Conservation (phyloP, 495 filamentous ascomycete genomes). For the Penicillium psychrofluorescens region DNA sequence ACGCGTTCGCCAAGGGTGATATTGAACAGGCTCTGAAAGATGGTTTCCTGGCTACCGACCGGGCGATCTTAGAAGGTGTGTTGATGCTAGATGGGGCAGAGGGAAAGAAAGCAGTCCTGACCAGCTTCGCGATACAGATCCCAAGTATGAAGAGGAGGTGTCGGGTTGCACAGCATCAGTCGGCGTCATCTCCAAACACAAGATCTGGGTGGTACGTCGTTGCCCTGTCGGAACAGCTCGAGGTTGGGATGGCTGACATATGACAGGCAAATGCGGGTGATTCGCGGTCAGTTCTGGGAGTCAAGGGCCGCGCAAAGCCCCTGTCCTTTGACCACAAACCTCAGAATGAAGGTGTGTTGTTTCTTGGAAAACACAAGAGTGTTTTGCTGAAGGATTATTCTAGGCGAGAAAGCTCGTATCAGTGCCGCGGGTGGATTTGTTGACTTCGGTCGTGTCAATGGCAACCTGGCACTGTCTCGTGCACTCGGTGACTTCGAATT, state of each 20-base stretch:
- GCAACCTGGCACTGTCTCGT: conserved; percentile 93
- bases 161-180: conserved; percentile 96
- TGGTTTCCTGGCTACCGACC: conserved; percentile 91
- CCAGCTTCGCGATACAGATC: conserved; percentile 50
- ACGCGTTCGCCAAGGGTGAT: conserved; percentile 82
- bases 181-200: conserved; percentile 76
- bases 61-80: conserved; percentile 88
- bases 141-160: conserved; percentile 93
- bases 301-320: conserved; percentile 94
- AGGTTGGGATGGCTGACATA: conserved; percentile 4
- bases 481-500: conserved; percentile 99
- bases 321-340: conserved; percentile 98
- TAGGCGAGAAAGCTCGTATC: conserved; percentile 94
- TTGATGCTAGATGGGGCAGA: conserved; percentile 13
- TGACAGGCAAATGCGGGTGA: conserved; percentile 89
- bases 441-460: conserved; percentile 96
- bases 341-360: conserved; percentile 71
- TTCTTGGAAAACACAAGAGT: conserved; percentile 24
- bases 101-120: conserved; percentile 3
- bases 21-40: conserved; percentile 96
- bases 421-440: conserved; percentile 94
- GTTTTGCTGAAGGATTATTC: conserved; percentile 10
- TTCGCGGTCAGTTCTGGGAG: conserved; percentile 85
- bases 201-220: conserved; percentile 84
- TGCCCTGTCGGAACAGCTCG: background rate